Percentiles rank a stretch among this genome's conserved stretches.
phyloP scores from a whole-genome alignment of 169 alveolate species.

The Theileria luwenshuni region DNA sequence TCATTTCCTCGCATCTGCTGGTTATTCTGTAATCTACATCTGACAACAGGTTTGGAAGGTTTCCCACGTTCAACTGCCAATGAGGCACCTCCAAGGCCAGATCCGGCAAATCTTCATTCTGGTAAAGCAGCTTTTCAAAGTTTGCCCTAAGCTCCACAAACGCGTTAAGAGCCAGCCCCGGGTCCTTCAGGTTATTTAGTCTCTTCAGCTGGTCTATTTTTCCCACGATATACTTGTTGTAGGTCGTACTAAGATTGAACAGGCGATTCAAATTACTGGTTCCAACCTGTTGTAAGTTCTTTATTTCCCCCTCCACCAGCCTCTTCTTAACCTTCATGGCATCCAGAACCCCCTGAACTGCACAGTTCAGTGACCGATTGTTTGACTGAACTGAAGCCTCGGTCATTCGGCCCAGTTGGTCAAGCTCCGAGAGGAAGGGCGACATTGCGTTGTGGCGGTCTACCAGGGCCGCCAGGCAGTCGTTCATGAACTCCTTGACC shows the following conservation, averaged over 20 bases:
- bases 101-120: slow-evolving; percentile 54
- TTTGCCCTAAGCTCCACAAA: slow-evolving; percentile 42
- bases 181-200: slow-evolving; percentile 26
- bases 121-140: slow-evolving; percentile 48
- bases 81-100: slow-evolving; percentile 59
- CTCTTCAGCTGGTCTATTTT: slow-evolving; percentile 37
- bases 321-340: slow-evolving; percentile 32
- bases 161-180: slow-evolving; percentile 59
- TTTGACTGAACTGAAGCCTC: slow-evolving; percentile 20
- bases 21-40: slow-evolving; percentile 38
- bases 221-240: slow-evolving; percentile 26
- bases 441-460: slow-evolving; percentile 49
- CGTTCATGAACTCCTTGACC: slow-evolving; percentile 53
- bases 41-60: slow-evolving; percentile 47
- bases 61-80: slow-evolving; percentile 61
- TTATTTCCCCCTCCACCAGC: slow-evolving; percentile 25
- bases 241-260: slow-evolving; percentile 36
- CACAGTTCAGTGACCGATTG: slow-evolving; percentile 46
- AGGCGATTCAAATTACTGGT: slow-evolving; percentile 49
- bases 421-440: slow-evolving; percentile 56
- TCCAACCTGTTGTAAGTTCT: slow-evolving; percentile 42
- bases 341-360: slow-evolving; percentile 38
- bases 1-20: slow-evolving; percentile 4
- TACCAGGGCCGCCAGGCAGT: slow-evolving; percentile 46
- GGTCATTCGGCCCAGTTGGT: slow-evolving; percentile 35